Evolutionary conservation across 108 stramenopile genomes (phyloP).

Genomic region (Pseudonitzschia multistriata): DNA sequence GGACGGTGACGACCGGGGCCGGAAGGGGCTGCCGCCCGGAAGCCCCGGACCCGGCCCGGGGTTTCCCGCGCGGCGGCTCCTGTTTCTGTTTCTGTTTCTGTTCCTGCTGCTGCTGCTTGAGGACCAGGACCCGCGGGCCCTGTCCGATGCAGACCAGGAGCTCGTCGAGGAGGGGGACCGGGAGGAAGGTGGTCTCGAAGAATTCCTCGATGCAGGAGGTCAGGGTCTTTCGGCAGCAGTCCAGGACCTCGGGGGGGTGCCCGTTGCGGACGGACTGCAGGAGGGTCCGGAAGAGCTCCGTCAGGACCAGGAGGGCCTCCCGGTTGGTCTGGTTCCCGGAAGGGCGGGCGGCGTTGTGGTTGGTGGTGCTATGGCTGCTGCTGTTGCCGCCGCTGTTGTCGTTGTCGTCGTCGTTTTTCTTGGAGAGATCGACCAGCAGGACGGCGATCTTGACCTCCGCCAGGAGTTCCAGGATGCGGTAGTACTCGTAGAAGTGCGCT

Average conservation of each 20-base stretch:
- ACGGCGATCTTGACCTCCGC: slow-evolving; percentile 79
- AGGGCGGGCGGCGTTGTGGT: too few relatives aligned
- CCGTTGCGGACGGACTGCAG: slow-evolving; percentile 57
- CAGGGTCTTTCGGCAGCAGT: slow-evolving; percentile 53
- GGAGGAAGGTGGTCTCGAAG: slow-evolving; percentile 42
- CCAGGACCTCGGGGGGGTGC: slow-evolving; percentile 62
- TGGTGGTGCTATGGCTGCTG: neutral
- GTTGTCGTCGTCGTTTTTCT: slow-evolving; percentile 20
- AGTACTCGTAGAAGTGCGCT: slow-evolving; percentile 53
- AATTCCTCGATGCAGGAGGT: slow-evolving; percentile 78
- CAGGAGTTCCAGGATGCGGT: slow-evolving; percentile 59
- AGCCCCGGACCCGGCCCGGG: neutral
- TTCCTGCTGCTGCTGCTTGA: slow-evolving; percentile 41
- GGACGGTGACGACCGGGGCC: slow-evolving; percentile 33
- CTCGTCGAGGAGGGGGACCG: slow-evolving; percentile 72
- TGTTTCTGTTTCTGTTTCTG: neutral
- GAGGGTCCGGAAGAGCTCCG: slow-evolving; percentile 60
- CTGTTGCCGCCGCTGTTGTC: neutral
- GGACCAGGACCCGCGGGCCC: slow-evolving; percentile 61
- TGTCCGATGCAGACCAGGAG: slow-evolving; percentile 58
- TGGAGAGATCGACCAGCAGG: slow-evolving; percentile 70
- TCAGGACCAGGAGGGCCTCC: slow-evolving; percentile 60
- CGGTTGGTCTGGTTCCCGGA: neutral
- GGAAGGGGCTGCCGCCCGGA: too few relatives aligned
- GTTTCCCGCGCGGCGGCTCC: slow-evolving; percentile 16